These are phyloP conservation scores for Sclerotinia sclerotiorum DNA, from an alignment of 2,329 filamentous ascomycete species.

Conservation along the genomic window DNA sequence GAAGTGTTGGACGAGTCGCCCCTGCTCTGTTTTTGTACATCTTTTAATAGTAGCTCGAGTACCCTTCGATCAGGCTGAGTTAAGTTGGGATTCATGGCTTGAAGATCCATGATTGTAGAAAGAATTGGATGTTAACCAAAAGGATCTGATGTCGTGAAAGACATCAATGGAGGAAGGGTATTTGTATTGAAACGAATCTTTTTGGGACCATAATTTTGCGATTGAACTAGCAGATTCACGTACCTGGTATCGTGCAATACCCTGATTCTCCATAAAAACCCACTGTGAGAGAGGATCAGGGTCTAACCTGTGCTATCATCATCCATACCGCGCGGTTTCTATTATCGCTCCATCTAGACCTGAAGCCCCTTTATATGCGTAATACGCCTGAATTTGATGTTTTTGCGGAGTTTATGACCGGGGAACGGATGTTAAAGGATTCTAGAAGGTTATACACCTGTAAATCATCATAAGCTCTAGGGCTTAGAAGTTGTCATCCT, in stretches of 20 bases:
- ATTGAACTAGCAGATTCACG: constrained; percentile 13
- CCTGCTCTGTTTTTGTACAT: constrained; percentile 12
- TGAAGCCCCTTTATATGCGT: constrained; percentile 4
- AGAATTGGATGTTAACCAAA: constrained; percentile 15
- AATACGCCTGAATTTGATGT: background rate
- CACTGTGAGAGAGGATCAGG: constrained; percentile 10
- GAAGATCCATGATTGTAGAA: constrained; percentile 19
- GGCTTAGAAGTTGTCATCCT: background rate
- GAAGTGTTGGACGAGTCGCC: background rate
- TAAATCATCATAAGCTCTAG: background rate
- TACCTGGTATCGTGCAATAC: constrained; percentile 1
- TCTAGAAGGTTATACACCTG: background rate
- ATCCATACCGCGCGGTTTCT: background rate
- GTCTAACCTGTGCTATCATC: background rate
- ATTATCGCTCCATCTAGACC: constrained; percentile 7
- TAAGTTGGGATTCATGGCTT: constrained; percentile 20
- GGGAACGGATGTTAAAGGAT: background rate
- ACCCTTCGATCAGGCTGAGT: constrained; percentile 23
- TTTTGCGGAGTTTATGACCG: background rate
- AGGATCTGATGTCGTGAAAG: background rate
- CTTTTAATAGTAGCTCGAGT: constrained; percentile 18
- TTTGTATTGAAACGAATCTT: constrained; percentile 7
- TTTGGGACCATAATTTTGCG: constrained; percentile 17
- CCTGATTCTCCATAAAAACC: constrained; percentile 1
- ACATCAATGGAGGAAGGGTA: constrained; percentile 2